Base-by-base conservation (phyloP, 192 early-diverging fungal genomes). In the Gaertneriomyces sp. region DNA sequence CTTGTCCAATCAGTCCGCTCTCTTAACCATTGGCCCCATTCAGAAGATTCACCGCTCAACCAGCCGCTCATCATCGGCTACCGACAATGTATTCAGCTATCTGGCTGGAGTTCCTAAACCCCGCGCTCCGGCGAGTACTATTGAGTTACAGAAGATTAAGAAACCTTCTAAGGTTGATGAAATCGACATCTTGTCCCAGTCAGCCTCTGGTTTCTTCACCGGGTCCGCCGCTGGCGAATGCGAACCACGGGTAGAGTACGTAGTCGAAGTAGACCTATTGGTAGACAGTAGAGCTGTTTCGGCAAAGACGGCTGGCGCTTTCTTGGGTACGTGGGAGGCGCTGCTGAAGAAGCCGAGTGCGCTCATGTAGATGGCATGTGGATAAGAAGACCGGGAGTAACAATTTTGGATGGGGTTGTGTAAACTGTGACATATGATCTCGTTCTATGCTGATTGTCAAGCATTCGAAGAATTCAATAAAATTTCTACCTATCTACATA, bases 21-120 rank as follows among this genome's bases (percentile, higher is more conserved):
- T 68, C 64, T 56, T 72, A 7, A 53, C 59, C n/a, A 61, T 67
- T 7, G 46, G 45, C 14, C 42, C 70, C 12, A 67, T 72, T n/a
- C 42, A 54, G 44, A 70, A 63, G 58, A 58, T 40, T 19, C 52
- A 41, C 43, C 25, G 25, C 25, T 33, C 25, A 33, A 33, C 25
- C 25, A 33, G 25, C 1, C 25, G 25, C 25, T 33, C 25, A 33
- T 33, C 25, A 33, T 33, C 25, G 25, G 25, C 25, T 2, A 33
- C 25, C 25, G 25, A 33, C 25, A 33, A 33, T 33, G 25, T 33
- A 33, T 33, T 33, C 25, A 33, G 25, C 25, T 33, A 33, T 33
- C 2, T 33, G 2, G 25, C 25, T 33, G 25, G 25, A 33, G 25
- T 33, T 33, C 25, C 25, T 33, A 33, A 33, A 1, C 25, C 25